phyloP scores from a whole-genome alignment of 495 filamentous ascomycete genomes.

The Penicillium turbatum region DNA sequence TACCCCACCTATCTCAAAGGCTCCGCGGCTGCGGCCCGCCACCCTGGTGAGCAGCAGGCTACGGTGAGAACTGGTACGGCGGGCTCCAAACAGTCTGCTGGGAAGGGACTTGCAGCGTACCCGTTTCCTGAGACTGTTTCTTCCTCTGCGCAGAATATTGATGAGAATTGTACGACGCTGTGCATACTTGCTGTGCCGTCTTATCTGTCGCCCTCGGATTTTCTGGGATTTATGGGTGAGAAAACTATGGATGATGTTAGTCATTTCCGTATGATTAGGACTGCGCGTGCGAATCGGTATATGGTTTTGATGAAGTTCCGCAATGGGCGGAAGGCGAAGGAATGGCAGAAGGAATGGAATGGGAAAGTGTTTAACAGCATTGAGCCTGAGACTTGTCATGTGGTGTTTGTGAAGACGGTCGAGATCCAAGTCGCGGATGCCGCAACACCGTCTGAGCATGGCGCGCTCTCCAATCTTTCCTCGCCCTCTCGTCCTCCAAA shows the following conservation, averaged over 20 bases:
- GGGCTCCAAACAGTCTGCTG: background rate
- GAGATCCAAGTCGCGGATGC: conserved; percentile 49
- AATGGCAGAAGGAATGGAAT: conserved; percentile 86
- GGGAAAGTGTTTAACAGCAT: conserved; percentile 92
- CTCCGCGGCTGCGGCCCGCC: conserved; percentile 36
- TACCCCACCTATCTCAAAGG: conserved; percentile 41
- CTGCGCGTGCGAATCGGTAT: conserved; percentile 81
- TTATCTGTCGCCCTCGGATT: conserved; percentile 86
- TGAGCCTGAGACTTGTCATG: conserved; percentile 96
- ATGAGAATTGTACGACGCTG: conserved; percentile 77
- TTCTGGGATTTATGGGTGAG: conserved; percentile 89
- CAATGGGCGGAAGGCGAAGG: conserved; percentile 62
- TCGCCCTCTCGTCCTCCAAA: conserved; percentile 41
- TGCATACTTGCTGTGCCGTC: conserved; percentile 93
- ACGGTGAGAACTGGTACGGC: background rate
- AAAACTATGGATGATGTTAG: conserved; percentile 82
- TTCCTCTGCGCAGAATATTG: conserved; percentile 20
- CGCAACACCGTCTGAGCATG: conserved; percentile 26
- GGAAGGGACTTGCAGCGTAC: conserved; percentile 10
- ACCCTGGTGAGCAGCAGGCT: conserved; percentile 24
- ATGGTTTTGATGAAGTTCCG: conserved; percentile 98
- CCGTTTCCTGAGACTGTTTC: conserved; percentile 23
- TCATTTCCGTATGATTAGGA: conserved; percentile 94
- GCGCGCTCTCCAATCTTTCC: conserved; percentile 33
- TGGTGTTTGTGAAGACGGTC: conserved; percentile 92